Evolutionary conservation across 2,329 filamentous ascomycete species (phyloP).

Genomic region (Colletotrichum siamense): DNA sequence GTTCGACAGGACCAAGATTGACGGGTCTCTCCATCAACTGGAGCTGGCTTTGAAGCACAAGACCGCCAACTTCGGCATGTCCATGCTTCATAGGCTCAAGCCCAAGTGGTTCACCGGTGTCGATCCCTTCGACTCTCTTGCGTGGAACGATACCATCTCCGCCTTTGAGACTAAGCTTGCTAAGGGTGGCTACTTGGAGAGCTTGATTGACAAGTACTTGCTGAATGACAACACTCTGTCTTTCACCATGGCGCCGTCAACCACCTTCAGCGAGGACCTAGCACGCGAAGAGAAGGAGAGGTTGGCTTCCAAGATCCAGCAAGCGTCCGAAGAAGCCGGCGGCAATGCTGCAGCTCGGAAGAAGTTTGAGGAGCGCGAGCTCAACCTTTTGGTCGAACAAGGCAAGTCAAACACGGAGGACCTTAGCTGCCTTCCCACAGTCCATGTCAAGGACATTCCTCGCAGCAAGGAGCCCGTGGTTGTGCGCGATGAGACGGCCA

Average conservation of each 20-base stretch:
- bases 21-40: slow-evolving; percentile 91
- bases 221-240: slow-evolving; percentile 85
- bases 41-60: slow-evolving; percentile 96
- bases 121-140: slow-evolving; percentile 88
- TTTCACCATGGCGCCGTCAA: slow-evolving; percentile 92
- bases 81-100: slow-evolving; percentile 85
- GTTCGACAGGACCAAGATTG: slow-evolving; percentile 89
- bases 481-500: slow-evolving; percentile 68
- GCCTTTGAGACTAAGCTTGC: slow-evolving; percentile 81
- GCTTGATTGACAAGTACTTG: slow-evolving; percentile 86
- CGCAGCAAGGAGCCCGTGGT: slow-evolving; percentile 69
- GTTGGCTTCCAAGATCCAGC: slow-evolving; percentile 75
- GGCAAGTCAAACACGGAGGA: slow-evolving; percentile 85
- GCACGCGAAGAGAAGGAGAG: slow-evolving; percentile 78
- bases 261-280: slow-evolving; percentile 75
- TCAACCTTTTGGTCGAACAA: slow-evolving; percentile 81
- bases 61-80: slow-evolving; percentile 93
- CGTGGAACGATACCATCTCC: slow-evolving; percentile 88
- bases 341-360: slow-evolving; percentile 74
- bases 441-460: slow-evolving; percentile 89
- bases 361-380: slow-evolving; percentile 77
- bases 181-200: slow-evolving; percentile 81
- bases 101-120: slow-evolving; percentile 95
- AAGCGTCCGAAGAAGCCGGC: slow-evolving; percentile 71
- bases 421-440: slow-evolving; percentile 84